Conservation (phyloP, 2,329 filamentous ascomycete species). For the Calonectria hawksworthii region DNA sequence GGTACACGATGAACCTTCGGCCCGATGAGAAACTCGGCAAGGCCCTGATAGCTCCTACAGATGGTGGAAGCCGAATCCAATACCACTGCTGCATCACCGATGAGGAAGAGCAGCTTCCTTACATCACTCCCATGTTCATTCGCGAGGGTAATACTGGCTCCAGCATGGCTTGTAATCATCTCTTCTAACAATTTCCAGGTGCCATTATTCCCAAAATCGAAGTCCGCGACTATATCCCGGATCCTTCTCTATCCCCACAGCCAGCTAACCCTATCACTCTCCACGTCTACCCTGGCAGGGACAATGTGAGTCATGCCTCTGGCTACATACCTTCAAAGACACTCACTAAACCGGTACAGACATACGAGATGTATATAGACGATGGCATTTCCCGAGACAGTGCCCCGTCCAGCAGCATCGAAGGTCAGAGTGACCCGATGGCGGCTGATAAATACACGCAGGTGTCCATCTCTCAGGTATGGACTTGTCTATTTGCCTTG, state of each 20-base stretch:
- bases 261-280: slow-evolving; percentile 9
- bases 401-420: neutral
- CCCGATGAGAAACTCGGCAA: neutral
- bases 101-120: slow-evolving; percentile 7
- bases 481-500: neutral
- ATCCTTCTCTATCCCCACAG: neutral
- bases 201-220: slow-evolving; percentile 15
- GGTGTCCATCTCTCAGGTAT: neutral
- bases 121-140: slow-evolving; percentile 15
- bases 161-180: neutral
- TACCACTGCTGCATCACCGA: slow-evolving; percentile 2
- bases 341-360: neutral
- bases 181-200: neutral
- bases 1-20: slow-evolving; percentile 10
- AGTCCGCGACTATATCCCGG: neutral
- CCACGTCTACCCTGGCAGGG: slow-evolving; percentile 15
- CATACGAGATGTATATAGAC: slow-evolving; percentile 24
- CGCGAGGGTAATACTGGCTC: neutral
- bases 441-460: slow-evolving; percentile 1
- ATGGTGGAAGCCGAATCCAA: slow-evolving; percentile 4
- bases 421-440: neutral
- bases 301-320: neutral
- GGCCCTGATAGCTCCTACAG: neutral
- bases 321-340: rapidly evolving
- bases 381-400: slow-evolving; percentile 19